Base-by-base conservation (phyloP, 805 yeast genomes). In the Ogataea wickerhamii region DNA sequence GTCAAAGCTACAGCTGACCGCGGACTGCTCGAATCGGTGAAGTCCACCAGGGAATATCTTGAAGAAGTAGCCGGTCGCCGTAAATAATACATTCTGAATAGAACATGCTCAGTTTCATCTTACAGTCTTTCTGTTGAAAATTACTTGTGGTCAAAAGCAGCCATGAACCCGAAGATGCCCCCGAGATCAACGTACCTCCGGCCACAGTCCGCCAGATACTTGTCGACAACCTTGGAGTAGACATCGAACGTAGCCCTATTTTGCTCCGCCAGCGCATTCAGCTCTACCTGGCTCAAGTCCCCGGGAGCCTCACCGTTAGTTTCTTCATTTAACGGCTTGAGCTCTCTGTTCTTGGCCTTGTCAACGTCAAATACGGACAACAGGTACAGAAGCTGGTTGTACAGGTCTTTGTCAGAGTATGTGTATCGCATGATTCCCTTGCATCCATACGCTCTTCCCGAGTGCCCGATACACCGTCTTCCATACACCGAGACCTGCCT, bases 401-500 rank as follows among this genome's bases (percentile, higher is more conserved):
- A 91, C 27, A 93, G 68, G 36, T 78, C 82, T 55, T 82, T 82
- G 58, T 87, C 96, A 18, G 79, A 69, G 58, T 85, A 93, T 41
- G 71, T 73, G 60, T 79, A 84, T 42, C 76, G 68, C 87, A 88
- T 82, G 8, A 82, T 76, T 26, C 98, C 97, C 52, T 85, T 82
- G 54, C 86, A 80, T 16, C 78, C 78, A 46, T 67, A 72, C 1
- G 80, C 78, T 28, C 66, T 71, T 2, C 86, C 86, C 52, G 71
- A 73, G 41, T 60, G 60, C 28, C 86, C 83, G 42, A 87, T 70
- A 60, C 98, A 88, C 48, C 91, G 73, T 49, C 81, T 78, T 37
- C 98, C 98, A 54, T 86, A 87, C 4, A 89, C 96, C 16, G 89
- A 78, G 18, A 93, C 73, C 55, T 89, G 95, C 45, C 96, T 72